Evolutionary conservation across 2,329 filamentous ascomycete species (phyloP), one percentile per base, ranked within the genome.

Genomic region (Diaporthe destruens): DNA sequence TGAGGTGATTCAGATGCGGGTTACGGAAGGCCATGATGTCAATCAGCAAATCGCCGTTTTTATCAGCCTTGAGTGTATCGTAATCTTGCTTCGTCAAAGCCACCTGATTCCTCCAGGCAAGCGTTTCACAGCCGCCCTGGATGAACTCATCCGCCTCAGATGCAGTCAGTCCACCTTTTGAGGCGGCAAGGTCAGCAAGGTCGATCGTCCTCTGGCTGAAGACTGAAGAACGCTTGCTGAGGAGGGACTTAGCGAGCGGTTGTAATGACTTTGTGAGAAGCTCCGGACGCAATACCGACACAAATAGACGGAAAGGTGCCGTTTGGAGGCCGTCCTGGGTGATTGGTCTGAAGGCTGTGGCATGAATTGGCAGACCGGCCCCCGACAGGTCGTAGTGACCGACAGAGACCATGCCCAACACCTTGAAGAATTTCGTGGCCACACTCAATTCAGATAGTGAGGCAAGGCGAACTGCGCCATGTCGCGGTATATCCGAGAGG

Each of bases 1-100:
- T 88, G 1, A 89, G 81, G 69, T 88, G 87, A 73, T 88, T 89
- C 75, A 88, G 86, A 74, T 89, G 87, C 1, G 85, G 79, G 36
- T 80, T 84, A 11, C 71, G 73, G n/a, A 74, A 74, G 3, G 71
- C 73, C 36, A 74, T 81, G 34, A 85, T 81, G 55, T 85, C 84
- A 2, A 83, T 82, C 7, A 85, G 75, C 12, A 74, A 44, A 18
- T 68, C 61, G 0, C 71, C 67, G 18, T 71, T 71, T 18, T 39
- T 57, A 32, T 72, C 72, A 18, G 75, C 75, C 11, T 81, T 81
- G 2, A 89, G 80, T 3, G 75, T 67, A 42, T 79, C 75, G 74
- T 88, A 88, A 32, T 86, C 82, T 36, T 51, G 7, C 47, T 57
- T 59, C 16, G 72, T 72, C 14, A 68, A 47, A 11, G 63, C 32